Conservation (phyloP, 106 monocot genomes). For the Dioscorea dumetorum region DNA sequence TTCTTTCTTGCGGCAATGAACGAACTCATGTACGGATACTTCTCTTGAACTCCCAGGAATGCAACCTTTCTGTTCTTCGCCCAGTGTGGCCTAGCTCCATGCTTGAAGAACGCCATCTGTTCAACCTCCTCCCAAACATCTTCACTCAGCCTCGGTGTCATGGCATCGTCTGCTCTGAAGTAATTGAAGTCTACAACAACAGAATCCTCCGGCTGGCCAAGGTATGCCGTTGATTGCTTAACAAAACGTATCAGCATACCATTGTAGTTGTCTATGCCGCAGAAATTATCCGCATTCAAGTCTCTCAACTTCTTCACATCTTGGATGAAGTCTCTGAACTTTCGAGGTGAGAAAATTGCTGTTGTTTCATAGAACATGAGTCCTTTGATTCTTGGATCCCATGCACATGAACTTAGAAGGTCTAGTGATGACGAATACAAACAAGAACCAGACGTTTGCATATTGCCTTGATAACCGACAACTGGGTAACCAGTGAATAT, state of each 20-base stretch:
- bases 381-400: constrained; percentile 71
- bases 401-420: constrained; percentile 36
- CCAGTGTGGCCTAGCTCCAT: constrained; percentile 66
- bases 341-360: constrained; percentile 49
- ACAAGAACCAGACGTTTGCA: constrained; percentile 85
- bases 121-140: constrained; percentile 84
- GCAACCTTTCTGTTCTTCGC: constrained; percentile 71
- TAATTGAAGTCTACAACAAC: constrained; percentile 84
- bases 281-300: constrained; percentile 41
- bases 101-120: constrained; percentile 78
- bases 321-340: constrained; percentile 50
- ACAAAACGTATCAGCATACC: constrained; percentile 74
- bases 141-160: constrained; percentile 51
- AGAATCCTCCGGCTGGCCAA: constrained; percentile 68
- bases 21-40: constrained; percentile 40
- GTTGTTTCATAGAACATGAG: constrained; percentile 79
- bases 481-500: constrained; percentile 78
- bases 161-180: constrained; percentile 52
- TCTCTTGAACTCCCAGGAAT: constrained; percentile 39
- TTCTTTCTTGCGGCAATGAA: constrained; percentile 29
- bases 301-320: constrained; percentile 71
- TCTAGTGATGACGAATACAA: constrained; percentile 29
- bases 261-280: constrained; percentile 63
- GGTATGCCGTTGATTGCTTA: constrained; percentile 51
- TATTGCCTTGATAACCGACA: constrained; percentile 56